Evolutionary conservation across 768 basidiomycete species (phyloP), one percentile per base, ranked within the genome.

Genomic region (Leccinum fibrillosum): DNA sequence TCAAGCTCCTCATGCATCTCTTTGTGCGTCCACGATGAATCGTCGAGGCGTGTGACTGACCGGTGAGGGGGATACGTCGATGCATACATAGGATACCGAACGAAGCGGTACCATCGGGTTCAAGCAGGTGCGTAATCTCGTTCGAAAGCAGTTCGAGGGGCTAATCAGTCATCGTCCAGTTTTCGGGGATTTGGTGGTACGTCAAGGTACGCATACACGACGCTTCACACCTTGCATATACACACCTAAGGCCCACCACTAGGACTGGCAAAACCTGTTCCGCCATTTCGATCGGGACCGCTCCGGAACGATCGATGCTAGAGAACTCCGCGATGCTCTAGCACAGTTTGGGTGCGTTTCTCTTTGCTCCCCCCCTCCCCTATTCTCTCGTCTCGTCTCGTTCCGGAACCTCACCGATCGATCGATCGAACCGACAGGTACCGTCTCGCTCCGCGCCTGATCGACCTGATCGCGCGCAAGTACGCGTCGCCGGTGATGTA

Each of bases 261-360:
- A 85, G 82, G 89, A 92, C 70, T 92, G 90, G 91, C 89, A 92
- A 75, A 84, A 84, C 57, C 85, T 90, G 56, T 93, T 92, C 78
- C 80, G 78, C 48, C 88, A 89, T 73, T 92, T 92, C 63, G 92
- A 94, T 74, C 78, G 83, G n/a, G 92, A 94, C 69, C 82, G 80
- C 52, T 90, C 89, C 12, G 92, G 91, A 25, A 80, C 84, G 32
- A 93, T 94, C 72, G 90, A 93, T 56, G 77, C 76, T 8, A 54
- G 62, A 17, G 92, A 94, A 74, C 78, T 94, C 6, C 74, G 76
- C 3, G 78, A 83, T 11, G 92, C 92, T 0, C 80, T 94, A 28
- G 62, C 68, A 12, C 88, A 87, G 68, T 92, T 94, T 67, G 92
- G 92, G 76, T 86, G 35, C 48, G 75, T 68, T 1, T 9, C 15